Percentiles rank a stretch among this genome's conserved stretches.
These are phyloP conservation scores for Coemansia sp. DNA, from an alignment of 192 early-diverging fungal genomes.

Conservation along the genomic window DNA sequence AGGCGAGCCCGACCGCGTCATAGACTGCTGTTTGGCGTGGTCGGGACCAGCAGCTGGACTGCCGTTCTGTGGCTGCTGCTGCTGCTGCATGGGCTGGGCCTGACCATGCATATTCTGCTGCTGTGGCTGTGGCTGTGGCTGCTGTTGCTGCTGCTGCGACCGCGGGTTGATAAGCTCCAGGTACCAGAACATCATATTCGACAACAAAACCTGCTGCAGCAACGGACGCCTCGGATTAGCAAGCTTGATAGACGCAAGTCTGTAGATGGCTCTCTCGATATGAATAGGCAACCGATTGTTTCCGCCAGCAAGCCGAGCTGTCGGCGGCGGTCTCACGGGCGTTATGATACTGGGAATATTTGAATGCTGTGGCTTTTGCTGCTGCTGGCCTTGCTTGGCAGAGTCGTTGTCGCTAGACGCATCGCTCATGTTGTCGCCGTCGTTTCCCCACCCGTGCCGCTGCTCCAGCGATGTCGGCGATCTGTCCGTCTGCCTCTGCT, in stretches of 20 bases:
- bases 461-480: not conserved
- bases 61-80: slow-evolving; percentile 16
- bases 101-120: not conserved
- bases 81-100: slow-evolving; percentile 5
- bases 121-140: slow-evolving; percentile 16
- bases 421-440: slow-evolving; percentile 15
- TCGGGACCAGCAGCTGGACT: not conserved
- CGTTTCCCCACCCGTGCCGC: not conserved
- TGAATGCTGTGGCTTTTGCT: slow-evolving; percentile 15
- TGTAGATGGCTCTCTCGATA: slow-evolving; percentile 74
- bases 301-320: slow-evolving; percentile 16
- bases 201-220: slow-evolving; percentile 70
- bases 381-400: slow-evolving; percentile 8
- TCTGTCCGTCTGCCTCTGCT: not conserved
- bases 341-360: slow-evolving; percentile 56
- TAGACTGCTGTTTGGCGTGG: slow-evolving; percentile 1
- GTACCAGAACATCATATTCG: slow-evolving; percentile 84
- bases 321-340: slow-evolving; percentile 49
- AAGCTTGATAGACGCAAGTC: slow-evolving; percentile 68
- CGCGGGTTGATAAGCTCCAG: slow-evolving; percentile 64
- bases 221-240: slow-evolving; percentile 73
- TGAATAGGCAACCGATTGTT: slow-evolving; percentile 65
- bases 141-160: slow-evolving; percentile 38
- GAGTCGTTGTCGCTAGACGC: slow-evolving; percentile 20
- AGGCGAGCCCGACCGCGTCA: slow-evolving; percentile 1